A percentile compares a stretch with the other conserved stretches of the same genome.
phyloP scores from a whole-genome alignment of 345 rosid species.

The Laguncularia racemosa region DNA sequence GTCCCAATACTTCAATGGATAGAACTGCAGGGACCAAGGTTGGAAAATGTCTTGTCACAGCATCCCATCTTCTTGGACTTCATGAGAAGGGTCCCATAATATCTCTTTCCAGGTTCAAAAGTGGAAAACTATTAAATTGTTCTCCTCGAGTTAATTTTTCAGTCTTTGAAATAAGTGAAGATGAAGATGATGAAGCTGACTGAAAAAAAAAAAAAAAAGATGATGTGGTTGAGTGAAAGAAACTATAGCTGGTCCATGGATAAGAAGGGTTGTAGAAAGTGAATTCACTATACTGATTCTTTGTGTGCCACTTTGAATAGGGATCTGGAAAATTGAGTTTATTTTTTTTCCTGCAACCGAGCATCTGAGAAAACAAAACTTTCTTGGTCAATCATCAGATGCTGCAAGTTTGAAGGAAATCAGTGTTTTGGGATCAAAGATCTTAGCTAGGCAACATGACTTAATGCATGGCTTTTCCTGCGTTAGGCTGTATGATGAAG shows the following conservation, averaged over 20 bases:
- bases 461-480: no score
- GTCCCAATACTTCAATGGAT: constrained; percentile 8
- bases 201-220: no score
- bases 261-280: constrained; percentile 3
- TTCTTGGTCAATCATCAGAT: no score
- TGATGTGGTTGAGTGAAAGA: constrained; percentile 14
- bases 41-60: constrained; percentile 36
- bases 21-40: constrained; percentile 12
- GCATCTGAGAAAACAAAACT: no score
- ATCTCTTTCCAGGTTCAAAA: constrained; percentile 20
- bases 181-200: constrained; percentile 22
- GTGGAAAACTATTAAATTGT: constrained; percentile 8
- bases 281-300: not conserved
- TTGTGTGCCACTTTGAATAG: no score
- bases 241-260: not conserved
- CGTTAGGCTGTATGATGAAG: no score
- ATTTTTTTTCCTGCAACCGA: no score
- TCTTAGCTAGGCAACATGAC: no score
- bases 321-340: no score
- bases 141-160: constrained; percentile 13
- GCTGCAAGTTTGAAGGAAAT: no score
- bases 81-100: constrained; percentile 12
- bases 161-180: constrained; percentile 37
- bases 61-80: constrained; percentile 26
- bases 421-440: no score